These are phyloP conservation scores for Sclerotinia sclerotiorum DNA, from an alignment of 2,329 filamentous ascomycete species.

Conservation along the genomic window DNA sequence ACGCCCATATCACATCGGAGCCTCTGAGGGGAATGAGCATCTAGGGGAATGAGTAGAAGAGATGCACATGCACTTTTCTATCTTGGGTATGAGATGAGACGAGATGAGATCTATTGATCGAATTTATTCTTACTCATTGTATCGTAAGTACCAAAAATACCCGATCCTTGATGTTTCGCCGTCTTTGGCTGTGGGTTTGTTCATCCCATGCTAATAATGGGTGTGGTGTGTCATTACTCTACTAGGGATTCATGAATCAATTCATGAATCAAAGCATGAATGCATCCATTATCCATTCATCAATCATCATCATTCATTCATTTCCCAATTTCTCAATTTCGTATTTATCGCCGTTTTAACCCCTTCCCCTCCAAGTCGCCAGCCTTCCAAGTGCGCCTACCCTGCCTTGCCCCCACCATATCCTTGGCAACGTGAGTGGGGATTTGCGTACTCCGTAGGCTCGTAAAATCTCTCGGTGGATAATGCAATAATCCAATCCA, in stretches of 20 bases:
- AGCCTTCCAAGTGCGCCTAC: neutral
- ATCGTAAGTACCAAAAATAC: neutral
- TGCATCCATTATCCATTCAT: no score
- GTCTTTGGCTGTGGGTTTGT: neutral
- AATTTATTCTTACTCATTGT: neutral
- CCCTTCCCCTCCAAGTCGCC: neutral
- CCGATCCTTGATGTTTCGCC: neutral
- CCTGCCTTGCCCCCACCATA: neutral
- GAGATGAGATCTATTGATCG: no score
- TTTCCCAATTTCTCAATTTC: neutral
- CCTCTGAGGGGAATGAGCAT: neutral
- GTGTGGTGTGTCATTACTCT: neutral
- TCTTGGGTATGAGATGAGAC: no score
- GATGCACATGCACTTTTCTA: neutral
- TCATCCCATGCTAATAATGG: neutral
- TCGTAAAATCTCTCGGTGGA: slow-evolving; percentile 6
- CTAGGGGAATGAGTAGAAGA: neutral
- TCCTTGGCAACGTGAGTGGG: slow-evolving; percentile 18
- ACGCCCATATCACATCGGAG: neutral
- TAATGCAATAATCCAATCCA: no score
- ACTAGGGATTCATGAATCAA: neutral
- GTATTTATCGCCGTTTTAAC: neutral
- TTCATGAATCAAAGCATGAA: no score
- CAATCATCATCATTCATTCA: neutral
- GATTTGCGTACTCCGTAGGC: neutral